These are phyloP conservation scores for Gymnopilus junonius DNA, from an alignment of 768 basidiomycete genomes.

Conservation along the genomic window DNA sequence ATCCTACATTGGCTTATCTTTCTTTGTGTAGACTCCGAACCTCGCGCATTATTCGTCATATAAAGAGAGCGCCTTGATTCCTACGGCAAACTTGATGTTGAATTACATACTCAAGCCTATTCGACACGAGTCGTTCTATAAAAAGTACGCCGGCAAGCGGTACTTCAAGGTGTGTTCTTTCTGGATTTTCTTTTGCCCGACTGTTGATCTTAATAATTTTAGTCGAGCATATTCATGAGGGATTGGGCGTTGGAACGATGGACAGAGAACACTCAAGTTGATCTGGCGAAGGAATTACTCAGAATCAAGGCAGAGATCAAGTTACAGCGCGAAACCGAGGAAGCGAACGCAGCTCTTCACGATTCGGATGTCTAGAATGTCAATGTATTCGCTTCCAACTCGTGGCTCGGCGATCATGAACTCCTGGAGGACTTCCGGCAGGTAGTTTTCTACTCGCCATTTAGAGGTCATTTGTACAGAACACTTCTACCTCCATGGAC, in stretches of 20 bases:
- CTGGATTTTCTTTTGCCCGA: not conserved
- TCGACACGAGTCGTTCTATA: conserved; percentile 84
- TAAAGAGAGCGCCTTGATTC: conserved; percentile 79
- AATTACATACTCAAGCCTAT: conserved; percentile 86
- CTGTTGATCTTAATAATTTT: not conserved
- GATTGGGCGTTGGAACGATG: conserved; percentile 85
- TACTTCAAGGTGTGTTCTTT: conserved; percentile 71
- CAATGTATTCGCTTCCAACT: conserved; percentile 11
- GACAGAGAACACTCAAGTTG: conserved; percentile 63
- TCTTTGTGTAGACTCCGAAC: conserved; percentile 66
- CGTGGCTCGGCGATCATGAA: conserved; percentile 8
- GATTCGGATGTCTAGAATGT: conserved; percentile 19
- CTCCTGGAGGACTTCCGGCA: not conserved
- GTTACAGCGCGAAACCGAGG: conserved; percentile 38
- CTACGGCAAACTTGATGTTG: conserved; percentile 91
- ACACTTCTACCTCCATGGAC: not conserved
- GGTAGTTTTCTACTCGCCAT: not conserved
- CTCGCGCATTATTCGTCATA: conserved; percentile 95
- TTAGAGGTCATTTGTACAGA: not conserved
- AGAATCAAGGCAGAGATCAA: conserved; percentile 62
- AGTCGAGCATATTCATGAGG: conserved; percentile 85
- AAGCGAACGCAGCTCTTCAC: conserved; percentile 19
- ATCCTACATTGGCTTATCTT: conserved; percentile 4
- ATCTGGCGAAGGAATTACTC: conserved; percentile 61
- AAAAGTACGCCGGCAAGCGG: conserved; percentile 92